phyloP scores from a whole-genome alignment of 2,329 filamentous ascomycete species.

The Pyricularia grisea region DNA sequence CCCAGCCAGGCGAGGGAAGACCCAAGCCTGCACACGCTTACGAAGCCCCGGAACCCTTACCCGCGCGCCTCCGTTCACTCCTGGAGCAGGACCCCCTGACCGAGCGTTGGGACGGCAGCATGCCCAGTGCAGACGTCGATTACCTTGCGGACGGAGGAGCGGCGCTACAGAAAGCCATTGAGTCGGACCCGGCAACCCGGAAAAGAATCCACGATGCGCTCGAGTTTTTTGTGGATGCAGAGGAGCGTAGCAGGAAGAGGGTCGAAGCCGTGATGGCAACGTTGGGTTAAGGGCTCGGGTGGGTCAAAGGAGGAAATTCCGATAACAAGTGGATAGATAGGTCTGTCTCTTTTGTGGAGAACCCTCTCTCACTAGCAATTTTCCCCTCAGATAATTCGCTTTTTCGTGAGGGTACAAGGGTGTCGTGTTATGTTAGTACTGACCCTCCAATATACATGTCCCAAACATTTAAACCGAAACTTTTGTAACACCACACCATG shows the following conservation, averaged over 20 bases:
- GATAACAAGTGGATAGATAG: neutral
- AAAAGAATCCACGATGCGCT: conserved; percentile 28
- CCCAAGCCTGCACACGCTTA: conserved; percentile 30
- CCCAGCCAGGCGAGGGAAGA: conserved; percentile 26
- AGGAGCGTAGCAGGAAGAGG: conserved; percentile 18
- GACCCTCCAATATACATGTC: too few relatives aligned
- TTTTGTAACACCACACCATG: too few relatives aligned
- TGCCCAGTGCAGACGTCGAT: conserved; percentile 29
- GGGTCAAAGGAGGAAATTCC: too few relatives aligned
- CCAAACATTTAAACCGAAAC: too few relatives aligned
- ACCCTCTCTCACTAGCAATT: too few relatives aligned
- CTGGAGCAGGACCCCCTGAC: conserved; percentile 29
- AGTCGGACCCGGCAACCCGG: conserved; percentile 24
- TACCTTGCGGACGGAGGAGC: conserved; percentile 35
- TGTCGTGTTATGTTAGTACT: too few relatives aligned
- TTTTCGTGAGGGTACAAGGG: too few relatives aligned
- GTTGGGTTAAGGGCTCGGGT: neutral
- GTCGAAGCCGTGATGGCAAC: conserved; percentile 18
- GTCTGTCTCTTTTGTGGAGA: too few relatives aligned
- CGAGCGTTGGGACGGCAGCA: conserved; percentile 26
- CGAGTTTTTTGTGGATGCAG: conserved; percentile 25
- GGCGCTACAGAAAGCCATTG: conserved; percentile 30
- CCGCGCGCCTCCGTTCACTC: conserved; percentile 25
- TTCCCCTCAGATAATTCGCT: too few relatives aligned
- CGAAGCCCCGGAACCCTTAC: conserved; percentile 18